Conservation (phyloP, 345 rosid genomes). For the Salix udensis region DNA sequence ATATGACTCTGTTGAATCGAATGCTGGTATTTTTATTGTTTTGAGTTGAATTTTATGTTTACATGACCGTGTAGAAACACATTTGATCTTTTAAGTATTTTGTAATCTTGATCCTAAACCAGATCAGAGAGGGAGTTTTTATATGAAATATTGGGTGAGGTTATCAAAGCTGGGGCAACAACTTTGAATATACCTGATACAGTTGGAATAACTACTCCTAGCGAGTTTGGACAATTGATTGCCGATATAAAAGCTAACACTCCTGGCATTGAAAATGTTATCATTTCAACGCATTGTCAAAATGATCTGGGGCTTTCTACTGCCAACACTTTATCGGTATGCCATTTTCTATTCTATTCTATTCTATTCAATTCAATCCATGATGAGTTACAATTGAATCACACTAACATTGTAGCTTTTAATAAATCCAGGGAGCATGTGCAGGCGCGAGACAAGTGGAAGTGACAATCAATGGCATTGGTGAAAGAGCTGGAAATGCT, state of each 20-base stretch:
- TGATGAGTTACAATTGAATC: neutral
- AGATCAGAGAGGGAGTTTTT: slow-evolving; percentile 87
- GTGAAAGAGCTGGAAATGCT: slow-evolving; percentile 99
- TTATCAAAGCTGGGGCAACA: slow-evolving; percentile 92
- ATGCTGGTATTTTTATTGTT: neutral
- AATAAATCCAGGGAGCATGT: slow-evolving; percentile 65
- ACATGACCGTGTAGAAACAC: neutral
- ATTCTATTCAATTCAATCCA: neutral
- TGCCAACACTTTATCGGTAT: slow-evolving; percentile 88
- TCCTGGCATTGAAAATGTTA: slow-evolving; percentile 75
- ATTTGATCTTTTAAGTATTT: neutral
- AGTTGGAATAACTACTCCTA: slow-evolving; percentile 79
- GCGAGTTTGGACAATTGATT: slow-evolving; percentile 77
- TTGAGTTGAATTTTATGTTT: neutral
- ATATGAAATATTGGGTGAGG: slow-evolving; percentile 81
- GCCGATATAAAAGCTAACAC: slow-evolving; percentile 88
- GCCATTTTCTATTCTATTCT: slow-evolving; percentile 10
- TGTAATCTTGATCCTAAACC: neutral
- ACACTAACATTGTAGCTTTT: slow-evolving; percentile 15
- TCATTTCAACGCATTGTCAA: slow-evolving; percentile 95
- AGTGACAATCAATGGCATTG: slow-evolving; percentile 94
- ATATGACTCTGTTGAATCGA: no score
- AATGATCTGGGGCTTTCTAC: slow-evolving; percentile 99
- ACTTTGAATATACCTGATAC: slow-evolving; percentile 95
- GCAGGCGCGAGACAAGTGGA: slow-evolving; percentile 96